Evolutionary conservation across 805 yeast genomes (phyloP).

Genomic region (Myxozyma geophila): DNA sequence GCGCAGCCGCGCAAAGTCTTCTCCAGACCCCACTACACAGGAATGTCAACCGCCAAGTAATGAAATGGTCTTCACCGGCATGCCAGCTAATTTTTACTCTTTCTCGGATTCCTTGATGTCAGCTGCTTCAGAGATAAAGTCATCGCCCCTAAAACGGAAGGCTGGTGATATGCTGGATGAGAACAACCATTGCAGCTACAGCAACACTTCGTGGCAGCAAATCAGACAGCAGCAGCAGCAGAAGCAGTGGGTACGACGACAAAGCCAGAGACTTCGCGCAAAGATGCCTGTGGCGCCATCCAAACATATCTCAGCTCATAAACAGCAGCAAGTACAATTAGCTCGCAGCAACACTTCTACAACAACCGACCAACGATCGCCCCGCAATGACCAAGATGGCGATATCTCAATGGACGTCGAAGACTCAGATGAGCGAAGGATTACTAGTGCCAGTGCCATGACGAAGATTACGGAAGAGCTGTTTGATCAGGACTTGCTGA

Average conservation of each 20-base stretch:
- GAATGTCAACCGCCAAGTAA: background rate
- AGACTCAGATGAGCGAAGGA: background rate
- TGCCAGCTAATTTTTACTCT: background rate
- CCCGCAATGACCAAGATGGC: slow-evolving; percentile 1
- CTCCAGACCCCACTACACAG: background rate
- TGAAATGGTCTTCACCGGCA: slow-evolving; percentile 1
- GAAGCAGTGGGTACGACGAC: background rate
- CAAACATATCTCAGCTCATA: background rate
- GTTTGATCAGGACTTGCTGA: slow-evolving; percentile 1
- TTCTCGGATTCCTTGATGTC: background rate
- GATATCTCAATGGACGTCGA: slow-evolving; percentile 10
- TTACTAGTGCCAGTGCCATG: background rate
- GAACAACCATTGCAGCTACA: background rate
- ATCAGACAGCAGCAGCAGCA: too few relatives aligned
- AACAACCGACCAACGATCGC: too few relatives aligned
- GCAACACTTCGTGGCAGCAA: background rate
- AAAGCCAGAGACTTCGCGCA: background rate
- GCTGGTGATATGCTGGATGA: slow-evolving; percentile 8
- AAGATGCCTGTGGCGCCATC: background rate
- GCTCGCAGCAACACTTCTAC: background rate
- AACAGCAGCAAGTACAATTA: too few relatives aligned
- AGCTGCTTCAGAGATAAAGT: background rate
- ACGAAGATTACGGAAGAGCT: slow-evolving; percentile 2
- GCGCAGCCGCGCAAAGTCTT: background rate
- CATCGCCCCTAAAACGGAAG: slow-evolving; percentile 3